Percentiles rank a stretch among this genome's conserved stretches.
Conservation (phyloP, 2,329 filamentous ascomycete species). For the Aspergillus niger region DNA sequence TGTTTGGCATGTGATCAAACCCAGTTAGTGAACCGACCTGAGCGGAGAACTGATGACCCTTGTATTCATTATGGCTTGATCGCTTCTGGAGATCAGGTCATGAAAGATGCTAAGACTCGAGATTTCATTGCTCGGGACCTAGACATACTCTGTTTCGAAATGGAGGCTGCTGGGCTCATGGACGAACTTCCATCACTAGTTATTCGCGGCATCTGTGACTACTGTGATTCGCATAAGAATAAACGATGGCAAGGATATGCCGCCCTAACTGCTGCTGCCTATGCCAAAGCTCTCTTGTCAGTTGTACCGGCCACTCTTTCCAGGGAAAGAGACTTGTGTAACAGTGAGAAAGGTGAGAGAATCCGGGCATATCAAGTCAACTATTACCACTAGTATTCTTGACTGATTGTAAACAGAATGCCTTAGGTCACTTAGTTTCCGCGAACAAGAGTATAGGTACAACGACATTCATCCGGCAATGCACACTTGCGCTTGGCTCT, state of each 20-base stretch:
- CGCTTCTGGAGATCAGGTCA: conserved; percentile 4
- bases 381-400: too few species aligned
- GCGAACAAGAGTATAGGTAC: too few species aligned
- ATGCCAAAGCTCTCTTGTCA: conserved; percentile 21
- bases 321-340: too few species aligned
- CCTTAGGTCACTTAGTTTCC: too few species aligned
- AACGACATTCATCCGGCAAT: too few species aligned
- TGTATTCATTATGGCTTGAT: conserved; percentile 8
- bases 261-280: conserved; percentile 25
- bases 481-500: too few species aligned
- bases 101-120: not conserved
- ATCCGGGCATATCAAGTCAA: too few species aligned
- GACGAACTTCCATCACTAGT: conserved; percentile 24
- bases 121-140: not conserved
- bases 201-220: conserved; percentile 30
- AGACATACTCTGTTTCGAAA: not conserved
- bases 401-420: too few species aligned
- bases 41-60: not conserved
- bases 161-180: conserved; percentile 23
- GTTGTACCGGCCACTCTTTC: not conserved
- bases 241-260: conserved; percentile 30
- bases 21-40: not conserved
- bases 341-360: too few species aligned
- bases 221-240: conserved; percentile 30
- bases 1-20: not conserved